A percentile compares a stretch with the other conserved stretches of the same genome.
Evolutionary conservation across 495 filamentous ascomycete species (phyloP).

Genomic region (Alectoria sarmentosa): DNA sequence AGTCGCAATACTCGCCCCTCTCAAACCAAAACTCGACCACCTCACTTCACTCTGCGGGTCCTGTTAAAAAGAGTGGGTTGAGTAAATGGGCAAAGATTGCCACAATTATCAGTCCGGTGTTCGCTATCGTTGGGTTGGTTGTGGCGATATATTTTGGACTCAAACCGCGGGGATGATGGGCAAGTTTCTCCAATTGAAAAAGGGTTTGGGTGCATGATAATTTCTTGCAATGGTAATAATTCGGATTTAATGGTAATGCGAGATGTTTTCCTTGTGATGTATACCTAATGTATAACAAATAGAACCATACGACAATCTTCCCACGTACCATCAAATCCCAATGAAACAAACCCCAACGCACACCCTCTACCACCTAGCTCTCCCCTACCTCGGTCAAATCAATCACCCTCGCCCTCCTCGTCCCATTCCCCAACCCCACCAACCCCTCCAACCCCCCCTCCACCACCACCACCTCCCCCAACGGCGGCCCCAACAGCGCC

Average conservation of each 20-base stretch:
- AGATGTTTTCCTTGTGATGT: neutral
- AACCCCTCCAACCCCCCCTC: neutral
- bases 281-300: neutral
- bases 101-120: constrained; percentile 5
- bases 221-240: neutral
- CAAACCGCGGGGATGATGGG: neutral
- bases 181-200: neutral
- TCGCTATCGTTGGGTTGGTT: constrained; percentile 1
- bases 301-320: neutral
- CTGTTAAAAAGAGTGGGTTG: neutral
- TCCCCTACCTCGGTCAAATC: neutral
- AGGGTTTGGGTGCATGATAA: neutral
- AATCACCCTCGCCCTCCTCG: neutral
- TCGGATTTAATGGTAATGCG: neutral
- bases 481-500: constrained; percentile 10
- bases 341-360: neutral
- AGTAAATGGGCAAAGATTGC: constrained; percentile 6
- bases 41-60: neutral
- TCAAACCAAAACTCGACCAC: neutral
- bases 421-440: neutral
- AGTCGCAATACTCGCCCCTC: neutral
- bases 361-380: neutral
- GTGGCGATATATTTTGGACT: constrained; percentile 10
- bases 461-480: neutral
- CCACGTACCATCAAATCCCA: neutral